Base-by-base conservation (phyloP, 73 alveolate genomes). In the Diophrys sp. region DNA sequence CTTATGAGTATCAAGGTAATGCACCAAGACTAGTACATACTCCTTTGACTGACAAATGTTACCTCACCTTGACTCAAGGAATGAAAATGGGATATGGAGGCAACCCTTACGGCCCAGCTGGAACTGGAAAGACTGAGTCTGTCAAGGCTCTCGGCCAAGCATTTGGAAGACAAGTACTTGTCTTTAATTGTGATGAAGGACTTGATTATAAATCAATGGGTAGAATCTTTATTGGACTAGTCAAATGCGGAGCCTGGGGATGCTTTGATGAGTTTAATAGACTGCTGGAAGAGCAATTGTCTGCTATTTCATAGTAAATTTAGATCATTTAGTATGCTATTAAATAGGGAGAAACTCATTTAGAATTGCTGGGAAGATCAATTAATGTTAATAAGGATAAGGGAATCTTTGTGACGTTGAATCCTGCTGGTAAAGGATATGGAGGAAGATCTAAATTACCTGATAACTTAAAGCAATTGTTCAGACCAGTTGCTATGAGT, bases 221-320 rank as follows among this genome's bases (percentile, higher is more conserved):
- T 33, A 95, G 99, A 89, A 98, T 98, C 74, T 98, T 98, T 78
- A 98, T 98, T 71, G 99, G 99, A 28, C 83, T 98, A 31, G 99
- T 97, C 28, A 98, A 98, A 77, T 97, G 99, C 56, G 99, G 99
- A 5, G 99, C 99, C n/a, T 98, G 99, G 99, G 99, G 99, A 24
- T 98, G 99, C 93, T 98, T 98, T 81, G 99, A 98, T 95, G 99
- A 98, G 92, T 98, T 98, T 83, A 98, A 98, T 76, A 90, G 99
- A 75, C 96, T 98, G 32, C 93, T 98, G 73, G 99, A 98, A 89
- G 99, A 97, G 71, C 98, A 98, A 75, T 95, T 98, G 79, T 89
- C 98, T 29, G 99, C 99, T 56, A 97, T 98, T 82, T 95, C 99
- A 5, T 96, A 96, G 83, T 96, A 97, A 74, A 98, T 98, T 76